Percentiles rank a stretch among this genome's conserved stretches.
phyloP scores from a whole-genome alignment of 2,329 filamentous ascomycete genomes.

The Aureobasidium mangrovei region DNA sequence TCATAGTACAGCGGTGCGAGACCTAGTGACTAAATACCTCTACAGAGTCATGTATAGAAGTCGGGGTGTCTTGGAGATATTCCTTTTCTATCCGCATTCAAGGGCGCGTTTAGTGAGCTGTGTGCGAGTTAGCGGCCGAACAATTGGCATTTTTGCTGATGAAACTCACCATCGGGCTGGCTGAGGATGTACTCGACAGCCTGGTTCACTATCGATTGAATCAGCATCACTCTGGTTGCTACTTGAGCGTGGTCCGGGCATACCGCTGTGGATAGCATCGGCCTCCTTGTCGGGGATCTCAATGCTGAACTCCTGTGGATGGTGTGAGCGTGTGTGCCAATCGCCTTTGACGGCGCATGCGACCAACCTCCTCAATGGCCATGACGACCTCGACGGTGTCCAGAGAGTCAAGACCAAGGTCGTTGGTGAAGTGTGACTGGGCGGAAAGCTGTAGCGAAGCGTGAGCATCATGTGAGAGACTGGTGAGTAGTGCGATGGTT shows the following conservation, averaged over 20 bases:
- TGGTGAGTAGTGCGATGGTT: background rate
- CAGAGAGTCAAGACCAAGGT: conserved; percentile 92
- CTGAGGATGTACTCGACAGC: conserved; percentile 88
- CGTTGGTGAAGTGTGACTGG: conserved; percentile 82
- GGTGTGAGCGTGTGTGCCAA: conserved; percentile 27
- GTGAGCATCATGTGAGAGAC: background rate
- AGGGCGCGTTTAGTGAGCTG: conserved; percentile 25
- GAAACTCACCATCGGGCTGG: conserved; percentile 76
- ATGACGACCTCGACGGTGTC: conserved; percentile 99
- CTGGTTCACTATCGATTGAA: conserved; percentile 62
- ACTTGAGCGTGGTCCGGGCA: conserved; percentile 28
- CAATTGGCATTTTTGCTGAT: background rate
- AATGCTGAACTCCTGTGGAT: conserved; percentile 66
- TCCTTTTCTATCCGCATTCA: conserved; percentile 4
- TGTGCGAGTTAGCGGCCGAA: conserved; percentile 17
- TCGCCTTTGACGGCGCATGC: conserved; percentile 40
- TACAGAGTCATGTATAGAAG: conserved; percentile 6
- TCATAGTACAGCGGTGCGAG: conserved; percentile 12
- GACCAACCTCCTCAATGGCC: conserved; percentile 90
- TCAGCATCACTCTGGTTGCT: background rate
- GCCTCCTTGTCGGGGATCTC: conserved; percentile 98
- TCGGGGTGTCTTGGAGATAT: conserved; percentile 2
- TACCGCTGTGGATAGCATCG: conserved; percentile 88
- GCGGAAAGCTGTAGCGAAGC: conserved; percentile 63
- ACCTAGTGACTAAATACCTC: conserved; percentile 12